Conservation (phyloP, 768 basidiomycete genomes). For the Chiua virens region DNA sequence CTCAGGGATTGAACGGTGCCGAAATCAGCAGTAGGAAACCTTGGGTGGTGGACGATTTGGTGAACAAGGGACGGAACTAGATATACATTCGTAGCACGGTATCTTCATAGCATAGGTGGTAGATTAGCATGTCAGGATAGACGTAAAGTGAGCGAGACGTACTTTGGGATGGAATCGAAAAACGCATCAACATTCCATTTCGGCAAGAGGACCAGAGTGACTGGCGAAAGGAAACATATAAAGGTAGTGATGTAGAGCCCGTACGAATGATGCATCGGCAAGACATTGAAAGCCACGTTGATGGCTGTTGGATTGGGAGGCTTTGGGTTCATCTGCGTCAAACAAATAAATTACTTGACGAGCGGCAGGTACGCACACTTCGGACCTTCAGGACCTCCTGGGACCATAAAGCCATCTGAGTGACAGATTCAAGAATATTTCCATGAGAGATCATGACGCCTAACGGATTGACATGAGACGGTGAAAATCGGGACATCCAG, state of each 20-base stretch:
- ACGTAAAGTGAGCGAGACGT: slow-evolving; percentile 11
- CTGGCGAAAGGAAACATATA: slow-evolving; percentile 44
- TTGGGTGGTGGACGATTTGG: slow-evolving; percentile 59
- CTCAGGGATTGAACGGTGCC: slow-evolving; percentile 44
- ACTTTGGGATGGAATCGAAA: slow-evolving; percentile 60
- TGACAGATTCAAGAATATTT: slow-evolving; percentile 50
- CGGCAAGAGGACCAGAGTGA: slow-evolving; percentile 54
- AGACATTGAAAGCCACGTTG: slow-evolving; percentile 52
- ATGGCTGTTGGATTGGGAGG: slow-evolving; percentile 45
- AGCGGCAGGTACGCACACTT: slow-evolving; percentile 33
- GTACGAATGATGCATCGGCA: slow-evolving; percentile 70
- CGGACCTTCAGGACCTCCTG: slow-evolving; percentile 35
- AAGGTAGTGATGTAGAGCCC: slow-evolving; percentile 57
- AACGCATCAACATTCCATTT: slow-evolving; percentile 58
- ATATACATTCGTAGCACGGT: slow-evolving; percentile 47
- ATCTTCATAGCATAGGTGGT: slow-evolving; percentile 43
- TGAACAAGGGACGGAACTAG: slow-evolving; percentile 66
- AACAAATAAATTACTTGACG: not conserved
- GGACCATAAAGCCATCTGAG: slow-evolving; percentile 35
- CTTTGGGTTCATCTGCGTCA: slow-evolving; percentile 27
- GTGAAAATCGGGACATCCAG: no score
- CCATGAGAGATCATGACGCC: slow-evolving; percentile 74
- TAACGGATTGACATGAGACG: slow-evolving; percentile 26
- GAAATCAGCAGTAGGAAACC: slow-evolving; percentile 47
- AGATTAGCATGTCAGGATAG: not conserved